Evolutionary conservation across 2,329 filamentous ascomycete species (phyloP).

Genomic region (Keithomyces neogunnii): DNA sequence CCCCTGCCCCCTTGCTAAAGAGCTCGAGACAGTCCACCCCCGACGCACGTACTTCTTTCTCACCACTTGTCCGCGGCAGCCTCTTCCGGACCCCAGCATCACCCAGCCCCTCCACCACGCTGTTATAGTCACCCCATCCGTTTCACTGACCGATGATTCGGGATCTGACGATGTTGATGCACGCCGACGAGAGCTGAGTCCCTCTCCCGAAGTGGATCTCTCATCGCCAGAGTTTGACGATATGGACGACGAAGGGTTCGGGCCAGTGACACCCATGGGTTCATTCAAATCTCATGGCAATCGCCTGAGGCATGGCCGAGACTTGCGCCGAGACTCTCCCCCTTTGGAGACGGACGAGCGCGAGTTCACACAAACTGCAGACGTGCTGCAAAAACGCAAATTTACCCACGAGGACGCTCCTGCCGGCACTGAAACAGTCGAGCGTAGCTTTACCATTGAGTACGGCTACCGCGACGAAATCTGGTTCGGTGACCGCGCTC

Average conservation of each 20-base stretch:
- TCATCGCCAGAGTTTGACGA: conserved; percentile 82
- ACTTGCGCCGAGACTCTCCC: conserved; percentile 65
- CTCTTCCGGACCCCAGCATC: conserved; percentile 51
- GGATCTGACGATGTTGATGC: conserved; percentile 63
- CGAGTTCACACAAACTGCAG: conserved; percentile 93
- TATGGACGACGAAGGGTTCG: conserved; percentile 48
- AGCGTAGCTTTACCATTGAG: conserved; percentile 22
- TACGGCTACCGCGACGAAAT: conserved; percentile 37
- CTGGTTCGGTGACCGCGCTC: conserved; percentile 38
- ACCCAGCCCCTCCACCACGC: conserved; percentile 12
- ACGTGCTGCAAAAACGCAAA: conserved; percentile 65
- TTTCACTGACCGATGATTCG: conserved; percentile 49
- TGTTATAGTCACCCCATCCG: conserved; percentile 71
- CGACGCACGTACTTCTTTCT: conserved; percentile 95
- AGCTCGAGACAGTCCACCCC: conserved; percentile 85
- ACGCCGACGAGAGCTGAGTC: conserved; percentile 66
- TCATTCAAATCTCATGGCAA: conserved; percentile 45
- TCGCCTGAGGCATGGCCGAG: conserved; percentile 28
- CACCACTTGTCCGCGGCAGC: conserved; percentile 76
- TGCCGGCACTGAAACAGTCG: conserved; percentile 16
- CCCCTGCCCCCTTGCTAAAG: conserved; percentile 85
- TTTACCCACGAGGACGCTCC: conserved; percentile 33
- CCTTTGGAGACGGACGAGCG: conserved; percentile 90
- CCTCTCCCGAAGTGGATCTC: conserved; percentile 88
- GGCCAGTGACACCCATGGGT: conserved; percentile 54